These are phyloP conservation scores for Usnea hakonensis DNA, from an alignment of 495 filamentous ascomycete genomes.

Conservation along the genomic window DNA sequence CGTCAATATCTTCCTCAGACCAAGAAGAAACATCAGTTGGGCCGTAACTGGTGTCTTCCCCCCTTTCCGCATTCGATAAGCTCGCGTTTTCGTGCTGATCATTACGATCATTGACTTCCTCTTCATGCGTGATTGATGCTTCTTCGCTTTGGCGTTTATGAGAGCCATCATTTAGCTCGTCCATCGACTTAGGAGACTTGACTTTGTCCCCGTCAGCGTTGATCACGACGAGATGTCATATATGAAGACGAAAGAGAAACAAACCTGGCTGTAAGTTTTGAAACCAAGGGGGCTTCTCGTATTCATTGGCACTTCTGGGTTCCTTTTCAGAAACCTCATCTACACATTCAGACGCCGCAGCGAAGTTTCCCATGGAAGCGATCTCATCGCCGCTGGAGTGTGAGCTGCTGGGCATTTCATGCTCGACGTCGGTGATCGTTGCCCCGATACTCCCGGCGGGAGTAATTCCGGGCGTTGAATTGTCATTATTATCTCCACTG, in stretches of 20 bases:
- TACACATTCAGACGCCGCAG: not conserved
- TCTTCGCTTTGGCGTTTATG: not conserved
- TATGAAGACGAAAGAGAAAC: not conserved
- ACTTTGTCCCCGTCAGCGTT: conserved; percentile 38
- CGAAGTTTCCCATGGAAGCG: not conserved
- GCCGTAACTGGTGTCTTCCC: not conserved
- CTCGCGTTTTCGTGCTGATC: not conserved
- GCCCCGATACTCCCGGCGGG: not conserved
- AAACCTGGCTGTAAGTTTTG: conserved; percentile 8
- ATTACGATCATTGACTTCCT: not conserved
- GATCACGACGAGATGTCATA: not conserved
- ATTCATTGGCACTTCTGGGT: not conserved
- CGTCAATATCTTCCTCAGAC: not conserved
- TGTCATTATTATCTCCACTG: not conserved
- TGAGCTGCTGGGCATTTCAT: not conserved
- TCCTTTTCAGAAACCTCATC: not conserved
- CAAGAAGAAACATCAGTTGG: not conserved
- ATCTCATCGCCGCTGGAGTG: not conserved
- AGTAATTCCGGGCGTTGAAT: not conserved
- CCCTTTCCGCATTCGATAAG: not conserved
- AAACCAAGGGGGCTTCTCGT: conserved; percentile 13
- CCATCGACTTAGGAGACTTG: not conserved
- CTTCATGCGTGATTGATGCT: not conserved
- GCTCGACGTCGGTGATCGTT: not conserved
- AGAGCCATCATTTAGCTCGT: not conserved